phyloP scores from a whole-genome alignment of 2,329 filamentous ascomycete genomes.

The Penicillium oxalicum region DNA sequence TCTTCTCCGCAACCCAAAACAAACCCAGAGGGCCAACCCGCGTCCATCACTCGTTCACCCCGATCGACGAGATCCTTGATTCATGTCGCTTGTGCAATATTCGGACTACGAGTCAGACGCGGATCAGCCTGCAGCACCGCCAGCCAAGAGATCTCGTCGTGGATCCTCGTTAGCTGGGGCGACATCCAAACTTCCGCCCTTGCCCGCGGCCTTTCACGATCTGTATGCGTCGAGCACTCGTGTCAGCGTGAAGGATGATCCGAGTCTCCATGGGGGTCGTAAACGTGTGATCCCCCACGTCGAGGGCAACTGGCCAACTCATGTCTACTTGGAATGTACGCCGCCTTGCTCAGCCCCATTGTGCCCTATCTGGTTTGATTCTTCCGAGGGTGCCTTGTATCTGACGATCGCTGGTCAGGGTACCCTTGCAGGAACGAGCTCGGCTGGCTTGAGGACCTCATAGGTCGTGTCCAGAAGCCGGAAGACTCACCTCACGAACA shows the following conservation, averaged over 20 bases:
- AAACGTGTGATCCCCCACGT: constrained; percentile 77
- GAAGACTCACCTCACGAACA: constrained; percentile 9
- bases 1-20: neutral
- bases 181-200: constrained; percentile 53
- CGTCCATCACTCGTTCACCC: no score
- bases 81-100: constrained; percentile 63
- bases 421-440: constrained; percentile 36
- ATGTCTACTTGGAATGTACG: constrained; percentile 90
- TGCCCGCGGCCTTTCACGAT: constrained; percentile 77
- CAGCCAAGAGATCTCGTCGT: constrained; percentile 22
- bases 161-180: constrained; percentile 10
- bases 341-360: neutral
- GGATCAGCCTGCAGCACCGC: constrained; percentile 17
- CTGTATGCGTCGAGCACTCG: constrained; percentile 80
- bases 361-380: no score
- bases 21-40: no score
- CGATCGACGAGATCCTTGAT: neutral
- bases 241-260: constrained; percentile 72
- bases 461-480: constrained; percentile 30
- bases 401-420: constrained; percentile 25
- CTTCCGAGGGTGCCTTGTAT: no score
- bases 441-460: constrained; percentile 24
- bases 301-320: constrained; percentile 85
- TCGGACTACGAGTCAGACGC: constrained; percentile 42
- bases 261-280: constrained; percentile 75